Base-by-base conservation (phyloP, 2,329 filamentous ascomycete species). In the Calonectria leucothoes region DNA sequence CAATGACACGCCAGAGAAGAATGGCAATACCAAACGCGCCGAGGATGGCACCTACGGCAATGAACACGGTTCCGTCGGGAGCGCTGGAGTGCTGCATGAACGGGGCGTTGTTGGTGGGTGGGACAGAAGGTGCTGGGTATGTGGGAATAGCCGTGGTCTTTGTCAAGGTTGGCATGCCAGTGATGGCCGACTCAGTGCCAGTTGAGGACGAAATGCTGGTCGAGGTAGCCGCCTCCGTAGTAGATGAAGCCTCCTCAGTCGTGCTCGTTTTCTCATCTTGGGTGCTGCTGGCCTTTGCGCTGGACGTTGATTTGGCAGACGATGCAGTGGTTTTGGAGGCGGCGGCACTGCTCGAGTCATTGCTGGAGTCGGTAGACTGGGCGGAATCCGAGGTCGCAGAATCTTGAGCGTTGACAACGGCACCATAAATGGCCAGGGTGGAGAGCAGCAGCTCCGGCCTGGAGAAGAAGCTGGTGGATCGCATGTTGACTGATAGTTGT, bases 31-130 rank as follows among this genome's bases (percentile, higher is more conserved):
- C 95, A 76, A 98, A 91, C 77, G 95, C 93, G 20, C 95, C 97
- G 8, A 99, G 90, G 33, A 95, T 93, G 31, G 95, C 94, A 57
- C 97, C 97, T 1, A 98, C 97, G 27, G 93, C 94, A 80, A 99
- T 99, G 86, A 99, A 99, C 72, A 99, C 94, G 5, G 96, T 98
- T 69, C 97, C 97, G 81, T 98, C 94, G 3, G 97, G 97, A 14
- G 96, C 88, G 67, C 86, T 93, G 0, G 95, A 97, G 80, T 93
- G 92, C 82, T 96, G 93, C 95, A 98, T 98, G 83, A 95, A 99
- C 20, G 96, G 95, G 6, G 97, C 97, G 81, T 93, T 91, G 48
- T 91, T 89, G 4, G 94, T 98, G 31, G 95, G 94, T 10, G 97
- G 97, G 3, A 98, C 93, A 31, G 92, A 90, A 5, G 95, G 89